Percentiles rank a stretch among this genome's conserved stretches.
phyloP scores from a whole-genome alignment of 2,329 filamentous ascomycete species.

The Fusarium papillatum region DNA sequence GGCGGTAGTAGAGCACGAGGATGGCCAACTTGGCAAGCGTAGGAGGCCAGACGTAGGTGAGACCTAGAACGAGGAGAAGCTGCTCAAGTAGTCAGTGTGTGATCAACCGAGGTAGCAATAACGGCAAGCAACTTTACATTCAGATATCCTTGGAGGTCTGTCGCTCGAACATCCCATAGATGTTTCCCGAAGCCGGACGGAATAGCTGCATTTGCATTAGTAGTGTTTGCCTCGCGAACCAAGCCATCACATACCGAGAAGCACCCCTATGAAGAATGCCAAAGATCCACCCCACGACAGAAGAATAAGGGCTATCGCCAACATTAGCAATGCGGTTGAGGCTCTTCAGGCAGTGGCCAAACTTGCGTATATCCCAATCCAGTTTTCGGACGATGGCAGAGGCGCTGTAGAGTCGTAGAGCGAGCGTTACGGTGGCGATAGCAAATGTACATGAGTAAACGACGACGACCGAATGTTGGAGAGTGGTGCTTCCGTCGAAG shows the following conservation, averaged over 20 bases:
- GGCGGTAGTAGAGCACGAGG: constrained; percentile 2
- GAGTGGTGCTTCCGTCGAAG: neutral
- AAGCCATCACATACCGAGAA: neutral
- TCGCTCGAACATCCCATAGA: constrained; percentile 6
- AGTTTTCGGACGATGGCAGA: neutral
- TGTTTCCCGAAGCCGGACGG: constrained; percentile 12
- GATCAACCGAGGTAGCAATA: neutral
- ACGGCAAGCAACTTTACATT: neutral
- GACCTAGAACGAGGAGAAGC: neutral
- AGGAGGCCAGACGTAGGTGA: constrained; percentile 18
- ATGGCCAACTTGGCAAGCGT: constrained; percentile 13
- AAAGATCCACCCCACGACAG: constrained; percentile 1
- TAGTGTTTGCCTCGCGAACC: neutral
- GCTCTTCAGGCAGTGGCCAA: neutral
- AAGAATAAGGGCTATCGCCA: neutral
- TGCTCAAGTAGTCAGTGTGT: neutral
- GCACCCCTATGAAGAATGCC: constrained; percentile 4
- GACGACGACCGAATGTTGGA: neutral
- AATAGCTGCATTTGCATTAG: neutral
- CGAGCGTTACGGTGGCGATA: neutral
- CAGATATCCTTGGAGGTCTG: neutral
- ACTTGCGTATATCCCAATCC: constrained; percentile 10
- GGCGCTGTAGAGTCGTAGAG: neutral
- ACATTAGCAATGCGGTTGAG: neutral
- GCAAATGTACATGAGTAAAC: neutral